Conservation (phyloP, 805 yeast species). For the Cyberlindnera japonica region DNA sequence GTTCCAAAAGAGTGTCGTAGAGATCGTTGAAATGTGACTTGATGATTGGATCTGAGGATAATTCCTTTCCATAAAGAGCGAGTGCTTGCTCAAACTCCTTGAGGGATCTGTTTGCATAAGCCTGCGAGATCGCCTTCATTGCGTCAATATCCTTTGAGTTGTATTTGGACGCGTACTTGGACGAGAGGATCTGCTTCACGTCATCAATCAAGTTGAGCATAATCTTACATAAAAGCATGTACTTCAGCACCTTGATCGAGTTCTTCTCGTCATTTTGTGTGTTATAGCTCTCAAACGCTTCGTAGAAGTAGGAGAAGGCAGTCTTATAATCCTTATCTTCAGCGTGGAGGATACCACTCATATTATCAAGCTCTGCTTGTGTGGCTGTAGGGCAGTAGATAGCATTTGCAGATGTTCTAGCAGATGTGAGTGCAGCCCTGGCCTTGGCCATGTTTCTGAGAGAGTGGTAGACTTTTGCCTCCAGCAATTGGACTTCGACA, state of each 20-base stretch:
- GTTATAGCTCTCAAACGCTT: slow-evolving; percentile 88
- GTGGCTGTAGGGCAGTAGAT: slow-evolving; percentile 91
- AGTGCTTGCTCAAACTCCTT: slow-evolving; percentile 88
- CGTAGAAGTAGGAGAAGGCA: slow-evolving; percentile 92
- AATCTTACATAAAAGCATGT: slow-evolving; percentile 88
- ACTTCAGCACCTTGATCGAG: slow-evolving; percentile 78
- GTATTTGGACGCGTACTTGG: slow-evolving; percentile 70
- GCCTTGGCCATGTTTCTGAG: slow-evolving; percentile 88
- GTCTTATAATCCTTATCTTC: slow-evolving; percentile 97
- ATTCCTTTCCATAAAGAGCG: slow-evolving; percentile 63
- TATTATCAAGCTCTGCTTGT: slow-evolving; percentile 92
- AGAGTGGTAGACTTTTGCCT: slow-evolving; percentile 86
- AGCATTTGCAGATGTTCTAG: slow-evolving; percentile 96
- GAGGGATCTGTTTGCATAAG: slow-evolving; percentile 85
- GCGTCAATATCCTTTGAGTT: slow-evolving; percentile 89
- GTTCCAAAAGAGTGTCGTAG: slow-evolving; percentile 89
- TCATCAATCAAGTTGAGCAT: slow-evolving; percentile 89
- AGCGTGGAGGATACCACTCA: slow-evolving; percentile 93
- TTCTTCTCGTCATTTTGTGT: slow-evolving; percentile 53
- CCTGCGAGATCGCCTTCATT: slow-evolving; percentile 88
- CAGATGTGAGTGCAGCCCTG: slow-evolving; percentile 87
- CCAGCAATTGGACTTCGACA: slow-evolving; percentile 92
- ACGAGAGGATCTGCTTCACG: slow-evolving; percentile 69
- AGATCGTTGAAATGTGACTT: slow-evolving; percentile 89
- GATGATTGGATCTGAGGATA: slow-evolving; percentile 82